Base-by-base conservation (phyloP, 768 basidiomycete genomes). In the Grammothele lineata region DNA sequence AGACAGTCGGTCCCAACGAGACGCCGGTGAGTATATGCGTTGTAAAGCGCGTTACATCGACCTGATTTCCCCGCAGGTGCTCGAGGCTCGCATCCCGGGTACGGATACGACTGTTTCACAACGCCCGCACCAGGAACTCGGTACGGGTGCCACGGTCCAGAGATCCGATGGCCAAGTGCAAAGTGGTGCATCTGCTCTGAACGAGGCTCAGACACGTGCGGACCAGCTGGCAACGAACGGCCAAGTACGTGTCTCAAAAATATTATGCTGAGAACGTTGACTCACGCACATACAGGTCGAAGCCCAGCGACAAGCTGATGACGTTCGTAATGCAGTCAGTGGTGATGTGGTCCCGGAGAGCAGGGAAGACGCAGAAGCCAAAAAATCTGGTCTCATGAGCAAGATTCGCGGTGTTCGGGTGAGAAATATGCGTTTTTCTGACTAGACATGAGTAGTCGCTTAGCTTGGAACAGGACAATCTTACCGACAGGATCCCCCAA, bases 401-500 rank as follows among this genome's bases (percentile, higher is more conserved):
- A 63, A 64, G 10, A 18, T 71, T 1, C 62, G 59, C 21, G 60
- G 48, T 11, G 55, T 66, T 12, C 66, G 63, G 40, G 64, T 62
- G 40, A 7, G 67, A 7, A 7, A 7, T 30, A 30, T 30, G 27
- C 14, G 14, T 30, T 30, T 30, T 30, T 30, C n/a, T n/a, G n/a
- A n/a, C n/a, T n/a, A n/a, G n/a, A 30, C 14, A 30, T 30, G 7
- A 14, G 14, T 30, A 14, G 27, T 30, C 14, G 27, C 27, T 1
- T n/a, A 74, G 73, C n/a, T n/a, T n/a, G n/a, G n/a, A n/a, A n/a
- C n/a, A n/a, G n/a, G 69, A 65, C 22, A 68, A 67, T 19, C 42
- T 81, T 24, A 62, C 68, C 35, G 81, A 85, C 23, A 77, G 71
- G 35, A 71, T 91, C 33, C 83, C 88, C 1, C 76, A 85, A 41